Conservation (phyloP, 495 filamentous ascomycete species). For the Alectoria sarmentosa region DNA sequence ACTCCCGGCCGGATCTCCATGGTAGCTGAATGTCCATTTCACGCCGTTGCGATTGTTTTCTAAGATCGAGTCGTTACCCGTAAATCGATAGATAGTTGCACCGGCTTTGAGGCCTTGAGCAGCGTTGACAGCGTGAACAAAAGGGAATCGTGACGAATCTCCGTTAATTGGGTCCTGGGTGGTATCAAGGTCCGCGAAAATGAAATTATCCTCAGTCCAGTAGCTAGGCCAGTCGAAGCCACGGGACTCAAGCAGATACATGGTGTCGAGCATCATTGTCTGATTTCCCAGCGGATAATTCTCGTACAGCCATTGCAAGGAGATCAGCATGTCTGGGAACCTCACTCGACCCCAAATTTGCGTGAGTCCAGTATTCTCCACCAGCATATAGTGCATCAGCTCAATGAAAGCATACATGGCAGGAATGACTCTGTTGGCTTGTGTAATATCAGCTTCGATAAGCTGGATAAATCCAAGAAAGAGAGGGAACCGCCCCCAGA, state of each 20-base stretch:
- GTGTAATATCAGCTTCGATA: slow-evolving; percentile 32
- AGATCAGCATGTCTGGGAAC: slow-evolving; percentile 46
- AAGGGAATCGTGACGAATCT: slow-evolving; percentile 31
- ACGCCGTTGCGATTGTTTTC: slow-evolving; percentile 37
- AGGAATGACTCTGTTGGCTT: slow-evolving; percentile 28
- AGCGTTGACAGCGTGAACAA: slow-evolving; percentile 43
- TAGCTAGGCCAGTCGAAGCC: slow-evolving; percentile 40
- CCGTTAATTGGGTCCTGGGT: slow-evolving; percentile 26
- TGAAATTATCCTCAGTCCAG: slow-evolving; percentile 35
- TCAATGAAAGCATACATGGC: slow-evolving; percentile 33
- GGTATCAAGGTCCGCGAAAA: slow-evolving; percentile 37
- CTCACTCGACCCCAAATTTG: slow-evolving; percentile 42
- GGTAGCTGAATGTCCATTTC: slow-evolving; percentile 43
- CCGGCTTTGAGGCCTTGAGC: slow-evolving; percentile 44
- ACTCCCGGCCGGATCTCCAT: slow-evolving; percentile 36
- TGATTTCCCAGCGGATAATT: slow-evolving; percentile 33
- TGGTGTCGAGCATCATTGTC: slow-evolving; percentile 39
- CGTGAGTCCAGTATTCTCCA: slow-evolving; percentile 42
- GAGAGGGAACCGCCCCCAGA: slow-evolving; percentile 50
- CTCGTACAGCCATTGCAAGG: slow-evolving; percentile 48
- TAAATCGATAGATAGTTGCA: slow-evolving; percentile 32
- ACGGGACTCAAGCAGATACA: slow-evolving; percentile 37
- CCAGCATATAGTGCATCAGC: slow-evolving; percentile 43
- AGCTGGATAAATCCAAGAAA: slow-evolving; percentile 47
- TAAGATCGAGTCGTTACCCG: slow-evolving; percentile 32